Base-by-base conservation (phyloP, 805 yeast species). In the Sugiyamaella lignohabitans region DNA sequence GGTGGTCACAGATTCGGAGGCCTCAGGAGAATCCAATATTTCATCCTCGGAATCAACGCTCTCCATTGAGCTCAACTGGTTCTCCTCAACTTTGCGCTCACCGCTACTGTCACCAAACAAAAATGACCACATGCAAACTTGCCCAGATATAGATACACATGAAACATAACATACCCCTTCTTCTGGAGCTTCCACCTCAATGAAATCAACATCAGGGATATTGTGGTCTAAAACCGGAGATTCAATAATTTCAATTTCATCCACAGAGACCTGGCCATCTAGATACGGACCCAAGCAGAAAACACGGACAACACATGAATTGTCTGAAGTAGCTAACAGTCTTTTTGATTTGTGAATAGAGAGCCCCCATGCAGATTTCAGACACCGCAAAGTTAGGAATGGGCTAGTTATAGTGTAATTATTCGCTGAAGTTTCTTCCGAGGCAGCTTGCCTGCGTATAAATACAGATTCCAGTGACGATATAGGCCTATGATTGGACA, bases 301-400 rank as follows among this genome's bases (percentile, higher is more conserved):
- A 6, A 57, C 35, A 48, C 74, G 65, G 1, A 79, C 62, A 4
- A 62, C 59, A 45, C 71, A 76, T 3, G 77, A 67, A 54, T 82
- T 82, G 51, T 79, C 84, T 0, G 84, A 73, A 0, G 73, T 70
- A 0, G 66, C 75, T 11, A 81, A 50, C 37, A 75, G 45, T 45
- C 67, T 58, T 32, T 60, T 66, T 39, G 51, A 23, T 2, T 53
- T 56, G n/a, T 61, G 52, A 34, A 74, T 61, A 55, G 79, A 84
- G 17, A 78, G 54, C 0, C 86, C 85, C 88, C 88, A 82, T 1
- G 73, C 77, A 1, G 84, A 77, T 18, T 41, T 40, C 29, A 37
- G 37, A 10, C 1, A 40, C 19, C 20, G 23, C 11, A 42, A 23
- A 20, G 27, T 10, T 6, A 23, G 38, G 5, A 39, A 17, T 4